Base-by-base conservation (phyloP, 148 eudicot species). In the Mesembryanthemum crystallinum region DNA sequence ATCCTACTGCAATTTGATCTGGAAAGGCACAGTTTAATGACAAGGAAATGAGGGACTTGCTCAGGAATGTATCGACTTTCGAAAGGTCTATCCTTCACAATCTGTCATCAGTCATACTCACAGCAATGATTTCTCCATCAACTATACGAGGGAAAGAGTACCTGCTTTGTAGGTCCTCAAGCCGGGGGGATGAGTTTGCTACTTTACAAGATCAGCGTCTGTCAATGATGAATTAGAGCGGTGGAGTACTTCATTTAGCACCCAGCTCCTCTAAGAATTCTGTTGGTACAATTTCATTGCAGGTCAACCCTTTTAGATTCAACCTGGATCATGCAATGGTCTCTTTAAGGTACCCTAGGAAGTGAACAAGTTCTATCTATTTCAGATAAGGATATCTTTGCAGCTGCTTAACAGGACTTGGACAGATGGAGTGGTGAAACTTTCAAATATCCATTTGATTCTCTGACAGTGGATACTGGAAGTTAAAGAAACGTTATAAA, bases 131-230 rank as follows among this genome's bases (percentile, higher is more conserved):
- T n/a, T n/a, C n/a, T n/a, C n/a, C n/a, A n/a, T n/a, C n/a, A n/a
- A n/a, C n/a, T n/a, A n/a, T n/a, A n/a, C n/a, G n/a, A n/a, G n/a
- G n/a, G n/a, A n/a, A n/a, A n/a, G n/a, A n/a, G 29, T 61, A 35
- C 24, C 69, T 20, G 29, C 74, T 79, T 13, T 74, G 1, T 18
- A 79, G 35, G 64, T 79, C 82, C 45, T 79, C 70, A 2, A 79
- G 82, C 74, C 42, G 30, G 6, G 78, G 74, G 49, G 74, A 79
- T 28, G 32, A 67, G 32, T 51, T 60, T 24, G 69, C 77, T 8
- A 79, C 61, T 33, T 69, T 73, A 79, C 74, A 73, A 79, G 77
- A 73, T 74, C 82, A 27, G 28, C 23, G 61, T 79, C 78, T 59
- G 35, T 69, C 69, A 73, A n/a, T n/a, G 24, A 80, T 75, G 71